phyloP scores from a whole-genome alignment of 352 stramenopile species.

The Globisporangium uncinulatum region DNA sequence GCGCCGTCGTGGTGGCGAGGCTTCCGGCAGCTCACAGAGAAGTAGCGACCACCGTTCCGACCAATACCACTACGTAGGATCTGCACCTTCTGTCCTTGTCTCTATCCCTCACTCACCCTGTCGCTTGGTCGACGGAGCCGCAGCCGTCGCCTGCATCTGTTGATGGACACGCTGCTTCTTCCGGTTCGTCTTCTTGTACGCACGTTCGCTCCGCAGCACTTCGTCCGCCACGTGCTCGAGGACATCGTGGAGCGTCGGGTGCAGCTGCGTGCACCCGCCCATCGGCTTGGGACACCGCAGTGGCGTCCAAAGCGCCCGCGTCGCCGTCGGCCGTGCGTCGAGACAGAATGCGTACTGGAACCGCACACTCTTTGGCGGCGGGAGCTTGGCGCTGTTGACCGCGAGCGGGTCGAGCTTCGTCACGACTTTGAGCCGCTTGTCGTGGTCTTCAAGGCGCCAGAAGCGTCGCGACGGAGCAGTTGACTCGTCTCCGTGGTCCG shows the following conservation, averaged over 20 bases:
- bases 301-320: conserved; percentile 13
- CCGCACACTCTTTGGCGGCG: conserved; percentile 8
- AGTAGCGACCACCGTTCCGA: conserved; percentile 34
- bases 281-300: conserved; percentile 31
- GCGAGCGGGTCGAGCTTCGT: conserved; percentile 11
- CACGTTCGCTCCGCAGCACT: conserved; percentile 21
- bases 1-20: conserved; percentile 89
- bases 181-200: conserved; percentile 9
- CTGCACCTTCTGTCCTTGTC: too few species aligned
- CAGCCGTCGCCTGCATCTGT: too few species aligned
- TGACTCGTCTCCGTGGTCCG: neutral
- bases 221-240: conserved; percentile 46
- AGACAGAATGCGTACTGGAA: conserved; percentile 40
- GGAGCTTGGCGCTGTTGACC: neutral
- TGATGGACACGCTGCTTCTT: neutral
- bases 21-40: conserved; percentile 91
- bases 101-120: too few species aligned
- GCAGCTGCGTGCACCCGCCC: conserved; percentile 30
- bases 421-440: conserved; percentile 16
- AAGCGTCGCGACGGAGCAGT: neutral
- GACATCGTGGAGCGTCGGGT: conserved; percentile 47
- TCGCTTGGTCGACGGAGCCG: too few species aligned
- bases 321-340: conserved; percentile 11
- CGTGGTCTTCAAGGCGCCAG: conserved; percentile 42
- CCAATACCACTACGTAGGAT: too few species aligned